phyloP scores from a whole-genome alignment of 2,329 filamentous ascomycete species.

The Monosporascus sp. region DNA sequence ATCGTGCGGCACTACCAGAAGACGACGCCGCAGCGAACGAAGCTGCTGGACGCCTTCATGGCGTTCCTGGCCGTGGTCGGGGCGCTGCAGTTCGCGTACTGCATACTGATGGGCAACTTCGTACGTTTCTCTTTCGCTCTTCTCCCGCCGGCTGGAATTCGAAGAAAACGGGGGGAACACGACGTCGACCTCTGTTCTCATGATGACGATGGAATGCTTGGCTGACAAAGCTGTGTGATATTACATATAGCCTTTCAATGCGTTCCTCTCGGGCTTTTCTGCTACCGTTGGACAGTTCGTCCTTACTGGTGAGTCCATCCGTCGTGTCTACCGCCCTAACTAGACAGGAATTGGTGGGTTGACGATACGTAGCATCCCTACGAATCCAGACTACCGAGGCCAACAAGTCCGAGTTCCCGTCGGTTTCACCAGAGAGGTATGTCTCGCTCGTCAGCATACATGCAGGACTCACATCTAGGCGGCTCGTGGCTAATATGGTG shows the following conservation, averaged over 20 bases:
- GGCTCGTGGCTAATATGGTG: constrained; percentile 1
- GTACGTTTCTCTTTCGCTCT: constrained; percentile 52
- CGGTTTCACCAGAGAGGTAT: constrained; percentile 75
- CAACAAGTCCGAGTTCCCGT: constrained; percentile 73
- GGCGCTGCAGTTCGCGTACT: constrained; percentile 90
- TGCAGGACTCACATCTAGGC: not conserved
- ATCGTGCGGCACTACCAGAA: constrained; percentile 75
- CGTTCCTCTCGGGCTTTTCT: constrained; percentile 91
- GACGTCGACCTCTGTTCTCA: not conserved
- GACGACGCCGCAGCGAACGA: constrained; percentile 81
- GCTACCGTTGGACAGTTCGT: constrained; percentile 97
- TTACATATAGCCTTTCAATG: constrained; percentile 80
- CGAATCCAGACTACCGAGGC: constrained; percentile 86
- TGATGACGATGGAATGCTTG: too few relatives aligned
- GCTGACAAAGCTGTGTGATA: constrained; percentile 12
- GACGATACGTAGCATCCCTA: constrained; percentile 51
- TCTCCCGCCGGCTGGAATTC: not conserved
- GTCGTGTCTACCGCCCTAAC: not conserved
- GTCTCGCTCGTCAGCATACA: constrained; percentile 8
- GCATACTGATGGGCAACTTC: constrained; percentile 86
- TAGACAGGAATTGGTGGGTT: constrained; percentile 5
- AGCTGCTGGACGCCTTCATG: constrained; percentile 90
- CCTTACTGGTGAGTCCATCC: constrained; percentile 65
- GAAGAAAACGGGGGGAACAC: not conserved
- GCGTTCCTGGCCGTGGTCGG: constrained; percentile 79